Evolutionary conservation across 495 filamentous ascomycete species (phyloP), one percentile per base, ranked within the genome.

Genomic region (Neurospora sp.): DNA sequence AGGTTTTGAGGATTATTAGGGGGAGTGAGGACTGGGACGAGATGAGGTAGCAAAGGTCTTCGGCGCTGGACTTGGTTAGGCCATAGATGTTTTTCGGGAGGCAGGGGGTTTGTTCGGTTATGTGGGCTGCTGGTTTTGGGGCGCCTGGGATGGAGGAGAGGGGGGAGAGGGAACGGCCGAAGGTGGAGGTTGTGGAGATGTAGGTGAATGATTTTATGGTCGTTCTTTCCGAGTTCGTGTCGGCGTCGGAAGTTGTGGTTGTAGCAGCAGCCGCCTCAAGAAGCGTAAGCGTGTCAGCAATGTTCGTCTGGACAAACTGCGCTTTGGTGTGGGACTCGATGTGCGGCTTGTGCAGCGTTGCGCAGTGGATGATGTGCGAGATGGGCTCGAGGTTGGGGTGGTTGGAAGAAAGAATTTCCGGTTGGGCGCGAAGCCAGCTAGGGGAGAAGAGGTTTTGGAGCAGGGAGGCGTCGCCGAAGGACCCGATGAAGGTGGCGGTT

Each of bases 301-400:
- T 72, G 73, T 81, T 80, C 17, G 75, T 76, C n/a, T 71, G 36
- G 34, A 81, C 59, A 48, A 81, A 81, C 62, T 77, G 77, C 39
- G 62, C 36, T 19, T 80, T 77, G 54, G 76, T 59, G 72, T 81
- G 79, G 0, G 75, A 73, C 13, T 39, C 62, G 8, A 81, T 69
- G 69, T 81, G 79, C 4, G 79, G 79, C 28, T 81, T 81, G 75
- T 81, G 79, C 0, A 81, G 77, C 0, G 79, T 79, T 2, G 79
- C 79, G 9, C 78, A 71, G 77, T 81, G 78, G 73, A 81, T 75
- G 21, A 81, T 74, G 73, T 80, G 75, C 28, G 54, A 62, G 54
- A 62, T 31, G 24, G 54, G 54, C 54, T 45, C 13, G 37, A 75
- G 71, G 10, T 70, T 21, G 19, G 74, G 72, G 21, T 75, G 15